These are phyloP conservation scores for Tetradesmus lagerheimii DNA, from an alignment of 139 green algal species.

Conservation along the genomic window DNA sequence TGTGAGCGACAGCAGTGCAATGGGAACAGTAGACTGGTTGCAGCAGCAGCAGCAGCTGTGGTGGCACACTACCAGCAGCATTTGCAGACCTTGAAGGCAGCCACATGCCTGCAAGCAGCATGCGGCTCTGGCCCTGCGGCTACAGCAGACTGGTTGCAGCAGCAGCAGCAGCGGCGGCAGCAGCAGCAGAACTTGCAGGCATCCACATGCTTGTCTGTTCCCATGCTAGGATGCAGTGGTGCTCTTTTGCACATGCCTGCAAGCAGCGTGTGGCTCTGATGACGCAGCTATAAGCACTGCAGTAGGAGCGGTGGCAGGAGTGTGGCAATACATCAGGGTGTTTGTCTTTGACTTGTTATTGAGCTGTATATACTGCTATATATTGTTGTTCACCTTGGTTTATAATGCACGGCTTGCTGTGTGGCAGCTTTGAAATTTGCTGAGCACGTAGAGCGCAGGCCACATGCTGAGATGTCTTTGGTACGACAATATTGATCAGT, in stretches of 20 bases:
- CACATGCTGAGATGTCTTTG: too few relatives aligned
- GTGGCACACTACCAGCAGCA: not conserved
- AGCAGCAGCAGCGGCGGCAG: not conserved
- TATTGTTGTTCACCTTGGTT: too few relatives aligned
- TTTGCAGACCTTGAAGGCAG: not conserved
- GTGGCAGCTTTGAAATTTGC: too few relatives aligned
- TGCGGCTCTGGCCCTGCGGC: not conserved
- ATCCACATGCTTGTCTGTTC: too few relatives aligned
- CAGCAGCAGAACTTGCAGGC: not conserved
- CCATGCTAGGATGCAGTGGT: too few relatives aligned
- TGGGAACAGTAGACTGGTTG: not conserved
- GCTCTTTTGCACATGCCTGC: slow-evolving; percentile 43
- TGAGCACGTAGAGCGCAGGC: too few relatives aligned
- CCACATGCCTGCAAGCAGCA: not conserved
- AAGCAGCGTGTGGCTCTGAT: slow-evolving; percentile 41
- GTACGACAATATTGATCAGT: too few relatives aligned
- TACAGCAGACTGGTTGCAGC: not conserved
- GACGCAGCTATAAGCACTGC: not conserved
- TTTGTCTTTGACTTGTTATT: too few relatives aligned
- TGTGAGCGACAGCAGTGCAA: too few relatives aligned
- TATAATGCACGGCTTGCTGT: too few relatives aligned
- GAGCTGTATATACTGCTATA: too few relatives aligned
- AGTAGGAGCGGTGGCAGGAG: not conserved
- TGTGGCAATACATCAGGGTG: too few relatives aligned
- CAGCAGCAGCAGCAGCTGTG: not conserved